Conservation (phyloP, 1,284 basidiomycete genomes). For the Hemileia vastatrix region DNA sequence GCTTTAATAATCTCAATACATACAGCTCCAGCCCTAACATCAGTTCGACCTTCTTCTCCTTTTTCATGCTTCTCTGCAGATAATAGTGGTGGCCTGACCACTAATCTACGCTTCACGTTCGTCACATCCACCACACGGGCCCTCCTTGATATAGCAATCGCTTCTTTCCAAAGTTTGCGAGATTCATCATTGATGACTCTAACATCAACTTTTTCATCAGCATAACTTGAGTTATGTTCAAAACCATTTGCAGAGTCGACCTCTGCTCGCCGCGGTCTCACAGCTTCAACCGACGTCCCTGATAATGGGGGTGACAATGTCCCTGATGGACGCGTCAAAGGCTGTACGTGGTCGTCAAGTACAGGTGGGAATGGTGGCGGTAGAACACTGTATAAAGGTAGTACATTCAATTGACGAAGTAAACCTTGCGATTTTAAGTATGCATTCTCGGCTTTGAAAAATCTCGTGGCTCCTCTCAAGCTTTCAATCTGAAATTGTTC, state of each 20-base stretch:
- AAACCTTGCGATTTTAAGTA: constrained; percentile 82
- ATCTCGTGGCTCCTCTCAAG: constrained; percentile 76
- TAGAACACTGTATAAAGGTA: constrained; percentile 54
- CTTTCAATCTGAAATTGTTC: constrained; percentile 72
- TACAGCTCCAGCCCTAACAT: constrained; percentile 2
- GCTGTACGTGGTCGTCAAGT: constrained; percentile 7
- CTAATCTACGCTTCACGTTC: constrained; percentile 6
- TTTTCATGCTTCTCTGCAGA: not conserved
- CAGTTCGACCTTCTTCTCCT: not conserved
- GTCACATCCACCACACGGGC: constrained; percentile 17
- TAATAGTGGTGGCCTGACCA: not conserved
- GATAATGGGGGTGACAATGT: too few species aligned
- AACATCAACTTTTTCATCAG: constrained; percentile 6
- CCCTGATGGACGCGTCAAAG: too few species aligned
- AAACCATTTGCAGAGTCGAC: not conserved
- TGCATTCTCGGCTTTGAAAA: constrained; percentile 80
- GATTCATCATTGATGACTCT: too few species aligned
- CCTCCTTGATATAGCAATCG: constrained; percentile 6
- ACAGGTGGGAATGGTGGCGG: constrained; percentile 38
- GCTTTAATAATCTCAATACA: too few species aligned
- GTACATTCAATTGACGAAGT: constrained; percentile 63
- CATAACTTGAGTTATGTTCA: not conserved
- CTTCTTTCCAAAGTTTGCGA: constrained; percentile 11
- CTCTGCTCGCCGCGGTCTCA: not conserved
- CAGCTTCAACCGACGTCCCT: not conserved